These are phyloP conservation scores for Chaetomium olivaceum DNA, from an alignment of 2,329 filamentous ascomycete species.

Conservation along the genomic window DNA sequence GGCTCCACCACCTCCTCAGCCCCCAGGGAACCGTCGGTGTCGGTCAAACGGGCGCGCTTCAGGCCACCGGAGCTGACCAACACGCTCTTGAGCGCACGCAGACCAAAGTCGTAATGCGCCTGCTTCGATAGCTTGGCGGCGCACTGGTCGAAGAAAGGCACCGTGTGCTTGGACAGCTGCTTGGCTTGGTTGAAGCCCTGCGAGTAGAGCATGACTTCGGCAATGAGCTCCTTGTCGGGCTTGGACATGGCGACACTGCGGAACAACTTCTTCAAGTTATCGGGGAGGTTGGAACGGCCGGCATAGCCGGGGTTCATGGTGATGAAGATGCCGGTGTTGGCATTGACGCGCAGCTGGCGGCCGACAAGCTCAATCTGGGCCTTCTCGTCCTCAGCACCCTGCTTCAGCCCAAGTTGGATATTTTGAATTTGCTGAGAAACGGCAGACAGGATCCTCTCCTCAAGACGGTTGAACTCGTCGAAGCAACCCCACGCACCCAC, in stretches of 20 bases:
- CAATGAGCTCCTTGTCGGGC: slow-evolving; percentile 98
- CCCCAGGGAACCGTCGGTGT: slow-evolving; percentile 56
- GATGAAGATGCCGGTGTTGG: slow-evolving; percentile 97
- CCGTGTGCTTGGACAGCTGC: slow-evolving; percentile 87
- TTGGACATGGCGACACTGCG: slow-evolving; percentile 99
- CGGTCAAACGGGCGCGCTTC: slow-evolving; percentile 77
- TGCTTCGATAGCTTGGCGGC: slow-evolving; percentile 82
- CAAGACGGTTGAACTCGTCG: slow-evolving; percentile 98
- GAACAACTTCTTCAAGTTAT: slow-evolving; percentile 99
- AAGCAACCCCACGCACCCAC: slow-evolving; percentile 99
- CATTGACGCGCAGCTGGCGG: slow-evolving; percentile 83
- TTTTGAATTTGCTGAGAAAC: slow-evolving; percentile 99
- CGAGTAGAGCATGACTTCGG: slow-evolving; percentile 99
- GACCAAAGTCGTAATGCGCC: slow-evolving; percentile 97
- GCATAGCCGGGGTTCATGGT: slow-evolving; percentile 99
- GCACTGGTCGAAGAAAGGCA: slow-evolving; percentile 97
- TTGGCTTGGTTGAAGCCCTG: slow-evolving; percentile 98
- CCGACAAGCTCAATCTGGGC: slow-evolving; percentile 93
- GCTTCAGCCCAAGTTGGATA: slow-evolving; percentile 92
- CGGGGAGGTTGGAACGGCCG: slow-evolving; percentile 93
- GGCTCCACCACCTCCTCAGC: slow-evolving; percentile 80
- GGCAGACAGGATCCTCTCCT: slow-evolving; percentile 95
- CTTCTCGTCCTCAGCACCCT: slow-evolving; percentile 76
- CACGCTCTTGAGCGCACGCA: slow-evolving; percentile 97
- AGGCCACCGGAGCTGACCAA: slow-evolving; percentile 95